Evolutionary conservation across 2,329 filamentous ascomycete species (phyloP).

Genomic region (Pseudogymnoascus sp.): DNA sequence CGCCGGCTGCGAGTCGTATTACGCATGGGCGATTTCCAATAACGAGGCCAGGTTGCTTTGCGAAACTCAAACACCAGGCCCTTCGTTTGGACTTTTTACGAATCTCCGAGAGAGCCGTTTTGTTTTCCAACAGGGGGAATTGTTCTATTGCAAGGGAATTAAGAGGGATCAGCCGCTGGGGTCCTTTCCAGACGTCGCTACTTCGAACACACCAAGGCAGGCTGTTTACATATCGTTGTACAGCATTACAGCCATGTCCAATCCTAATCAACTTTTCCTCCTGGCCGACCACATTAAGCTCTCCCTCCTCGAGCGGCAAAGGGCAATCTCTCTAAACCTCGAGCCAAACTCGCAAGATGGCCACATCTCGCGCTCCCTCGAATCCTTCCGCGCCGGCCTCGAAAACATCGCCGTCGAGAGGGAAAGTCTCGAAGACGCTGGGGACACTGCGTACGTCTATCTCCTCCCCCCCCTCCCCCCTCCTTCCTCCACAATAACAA

Average conservation of each 20-base stretch:
- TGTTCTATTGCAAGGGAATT: not conserved
- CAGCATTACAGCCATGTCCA: slow-evolving; percentile 39
- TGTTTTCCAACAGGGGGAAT: not conserved
- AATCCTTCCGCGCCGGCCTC: slow-evolving; percentile 77
- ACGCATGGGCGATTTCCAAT: not conserved
- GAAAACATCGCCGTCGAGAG: slow-evolving; percentile 59
- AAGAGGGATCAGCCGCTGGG: not conserved
- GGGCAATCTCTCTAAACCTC: slow-evolving; percentile 73
- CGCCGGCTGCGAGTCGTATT: not conserved
- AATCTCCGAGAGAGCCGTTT: not conserved
- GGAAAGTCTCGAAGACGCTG: slow-evolving; percentile 54
- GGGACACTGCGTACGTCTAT: slow-evolving; percentile 52
- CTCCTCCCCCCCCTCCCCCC: not conserved
- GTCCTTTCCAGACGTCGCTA: not conserved
- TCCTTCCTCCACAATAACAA: not conserved
- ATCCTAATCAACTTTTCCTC: slow-evolving; percentile 73
- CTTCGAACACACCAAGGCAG: not conserved
- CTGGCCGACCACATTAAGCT: slow-evolving; percentile 96
- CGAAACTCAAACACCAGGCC: not conserved
- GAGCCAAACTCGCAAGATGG: slow-evolving; percentile 68
- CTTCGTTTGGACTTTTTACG: not conserved
- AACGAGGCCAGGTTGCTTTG: slow-evolving; percentile 1
- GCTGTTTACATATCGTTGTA: not conserved
- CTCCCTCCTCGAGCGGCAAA: slow-evolving; percentile 83
- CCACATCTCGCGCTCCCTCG: slow-evolving; percentile 80